Conservation (phyloP, 345 rosid genomes). For the Durio zibethinus region DNA sequence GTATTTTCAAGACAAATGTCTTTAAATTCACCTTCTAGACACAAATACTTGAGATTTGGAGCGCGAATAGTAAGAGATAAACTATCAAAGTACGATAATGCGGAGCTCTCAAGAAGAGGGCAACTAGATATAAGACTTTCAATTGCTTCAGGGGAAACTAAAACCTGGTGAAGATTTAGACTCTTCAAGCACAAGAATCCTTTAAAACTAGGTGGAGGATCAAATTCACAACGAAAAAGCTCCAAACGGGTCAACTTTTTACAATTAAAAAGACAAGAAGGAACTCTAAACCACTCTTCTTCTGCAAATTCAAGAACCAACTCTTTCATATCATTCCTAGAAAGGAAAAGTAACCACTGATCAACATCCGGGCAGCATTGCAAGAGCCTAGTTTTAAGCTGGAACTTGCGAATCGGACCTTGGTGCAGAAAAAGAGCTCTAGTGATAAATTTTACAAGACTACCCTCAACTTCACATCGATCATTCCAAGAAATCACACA, state of each 20-base stretch:
- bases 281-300: conserved; percentile 78
- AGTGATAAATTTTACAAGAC: conserved; percentile 59
- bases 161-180: conserved; percentile 74
- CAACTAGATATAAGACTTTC: conserved; percentile 71
- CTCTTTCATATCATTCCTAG: conserved; percentile 63
- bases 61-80: conserved; percentile 63
- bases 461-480: conserved; percentile 30
- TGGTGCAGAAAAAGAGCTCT: conserved; percentile 74
- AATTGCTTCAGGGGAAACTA: conserved; percentile 69
- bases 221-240: conserved; percentile 71
- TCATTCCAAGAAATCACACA: conserved; percentile 40
- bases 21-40: conserved; percentile 81
- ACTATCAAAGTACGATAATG: conserved; percentile 78
- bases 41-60: conserved; percentile 77
- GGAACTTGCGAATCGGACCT: conserved; percentile 87
- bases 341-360: conserved; percentile 93
- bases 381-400: conserved; percentile 55
- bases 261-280: conserved; percentile 68
- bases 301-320: conserved; percentile 78
- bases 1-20: conserved; percentile 75
- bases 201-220: conserved; percentile 60
- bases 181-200: conserved; percentile 67
- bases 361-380: conserved; percentile 75
- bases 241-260: conserved; percentile 63
- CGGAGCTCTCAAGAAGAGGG: conserved; percentile 73